phyloP scores from a whole-genome alignment of 2,329 filamentous ascomycete genomes.

The Fusarium aywerte region DNA sequence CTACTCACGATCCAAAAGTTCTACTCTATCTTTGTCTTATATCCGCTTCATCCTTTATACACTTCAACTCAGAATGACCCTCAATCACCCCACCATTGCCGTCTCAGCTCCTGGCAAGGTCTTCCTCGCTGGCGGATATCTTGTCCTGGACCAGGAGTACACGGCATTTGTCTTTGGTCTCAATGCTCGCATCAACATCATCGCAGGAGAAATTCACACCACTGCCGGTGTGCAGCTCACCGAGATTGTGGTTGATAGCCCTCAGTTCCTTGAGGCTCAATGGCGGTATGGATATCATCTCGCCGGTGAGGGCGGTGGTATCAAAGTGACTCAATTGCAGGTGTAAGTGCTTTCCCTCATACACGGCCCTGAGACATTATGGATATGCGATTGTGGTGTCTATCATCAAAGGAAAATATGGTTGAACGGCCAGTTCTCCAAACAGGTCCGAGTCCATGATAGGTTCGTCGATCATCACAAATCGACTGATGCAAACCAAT shows the following conservation, averaged over 20 bases:
- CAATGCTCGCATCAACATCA: constrained; percentile 73
- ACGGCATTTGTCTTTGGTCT: constrained; percentile 79
- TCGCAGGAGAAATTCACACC: constrained; percentile 67
- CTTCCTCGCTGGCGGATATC: constrained; percentile 91
- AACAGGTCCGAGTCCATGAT: constrained; percentile 6
- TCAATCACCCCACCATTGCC: constrained; percentile 58
- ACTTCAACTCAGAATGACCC: constrained; percentile 27
- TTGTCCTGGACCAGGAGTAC: constrained; percentile 89
- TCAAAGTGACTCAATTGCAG: constrained; percentile 81
- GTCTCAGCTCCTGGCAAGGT: constrained; percentile 97
- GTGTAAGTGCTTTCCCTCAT: constrained; percentile 67
- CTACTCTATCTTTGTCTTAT: background rate
- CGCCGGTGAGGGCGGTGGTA: constrained; percentile 77
- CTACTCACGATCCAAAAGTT: constrained; percentile 18
- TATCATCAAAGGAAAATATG: background rate
- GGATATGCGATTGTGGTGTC: background rate
- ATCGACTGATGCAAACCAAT: constrained; percentile 1
- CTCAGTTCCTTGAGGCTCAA: constrained; percentile 86
- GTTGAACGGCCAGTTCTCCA: background rate
- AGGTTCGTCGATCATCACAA: constrained; percentile 4
- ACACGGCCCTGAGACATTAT: background rate
- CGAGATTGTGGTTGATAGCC: constrained; percentile 87
- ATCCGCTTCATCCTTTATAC: background rate
- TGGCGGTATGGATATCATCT: constrained; percentile 89
- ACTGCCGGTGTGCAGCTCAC: constrained; percentile 71